Conservation (phyloP, 2,329 filamentous ascomycete species). For the Shiraia bambusicola region DNA sequence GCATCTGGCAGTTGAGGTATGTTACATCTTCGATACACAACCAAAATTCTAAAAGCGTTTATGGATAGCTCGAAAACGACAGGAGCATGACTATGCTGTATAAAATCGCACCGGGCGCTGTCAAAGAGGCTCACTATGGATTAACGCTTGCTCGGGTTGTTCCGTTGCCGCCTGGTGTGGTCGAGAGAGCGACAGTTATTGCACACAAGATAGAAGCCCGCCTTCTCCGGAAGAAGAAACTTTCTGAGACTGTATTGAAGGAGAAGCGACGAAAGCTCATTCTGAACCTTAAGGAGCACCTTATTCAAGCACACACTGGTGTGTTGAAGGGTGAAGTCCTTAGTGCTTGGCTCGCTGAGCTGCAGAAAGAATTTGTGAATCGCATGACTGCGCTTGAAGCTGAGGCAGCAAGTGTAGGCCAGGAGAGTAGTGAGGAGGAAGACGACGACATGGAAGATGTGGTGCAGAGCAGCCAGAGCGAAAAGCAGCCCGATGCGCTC, state of each 20-base stretch:
- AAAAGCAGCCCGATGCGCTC: slow-evolving; percentile 17
- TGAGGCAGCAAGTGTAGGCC: slow-evolving; percentile 29
- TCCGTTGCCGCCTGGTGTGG: slow-evolving; percentile 67
- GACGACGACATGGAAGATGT: slow-evolving; percentile 17
- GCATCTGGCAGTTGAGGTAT: slow-evolving; percentile 73
- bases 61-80: slow-evolving; percentile 44
- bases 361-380: slow-evolving; percentile 74
- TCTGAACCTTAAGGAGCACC: slow-evolving; percentile 69
- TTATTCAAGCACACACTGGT: slow-evolving; percentile 67
- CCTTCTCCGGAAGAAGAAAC: slow-evolving; percentile 59
- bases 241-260: slow-evolving; percentile 59
- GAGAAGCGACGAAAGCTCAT: slow-evolving; percentile 71
- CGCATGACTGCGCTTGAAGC: slow-evolving; percentile 68
- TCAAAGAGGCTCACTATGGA: slow-evolving; percentile 76
- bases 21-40: slow-evolving; percentile 16
- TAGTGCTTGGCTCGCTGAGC: slow-evolving; percentile 61
- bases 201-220: slow-evolving; percentile 62
- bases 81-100: slow-evolving; percentile 85
- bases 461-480: neutral
- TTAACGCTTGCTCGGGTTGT: slow-evolving; percentile 76
- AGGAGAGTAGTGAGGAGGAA: slow-evolving; percentile 11
- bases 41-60: slow-evolving; percentile 1
- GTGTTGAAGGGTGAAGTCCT: slow-evolving; percentile 66
- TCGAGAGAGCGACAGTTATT: slow-evolving; percentile 68
- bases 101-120: slow-evolving; percentile 71